These are phyloP conservation scores for Syzygium oleosum DNA, from an alignment of 345 rosid species.

Conservation along the genomic window DNA sequence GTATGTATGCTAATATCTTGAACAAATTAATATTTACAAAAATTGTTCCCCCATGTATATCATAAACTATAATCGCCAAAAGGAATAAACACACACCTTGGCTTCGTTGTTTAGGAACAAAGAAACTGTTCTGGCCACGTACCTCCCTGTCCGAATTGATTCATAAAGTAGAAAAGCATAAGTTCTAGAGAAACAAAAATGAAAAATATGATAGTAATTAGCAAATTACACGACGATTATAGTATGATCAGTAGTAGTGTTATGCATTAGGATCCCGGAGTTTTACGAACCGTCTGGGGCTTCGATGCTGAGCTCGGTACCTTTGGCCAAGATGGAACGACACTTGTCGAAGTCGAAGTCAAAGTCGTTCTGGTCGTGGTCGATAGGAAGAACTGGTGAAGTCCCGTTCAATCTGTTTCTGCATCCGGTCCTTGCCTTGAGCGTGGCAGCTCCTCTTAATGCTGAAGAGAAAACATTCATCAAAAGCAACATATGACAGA, in stretches of 20 bases:
- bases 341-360: slow-evolving; percentile 55
- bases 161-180: neutral
- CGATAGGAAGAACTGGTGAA: slow-evolving; percentile 60
- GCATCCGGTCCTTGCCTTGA: slow-evolving; percentile 76
- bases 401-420: slow-evolving; percentile 46
- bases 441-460: slow-evolving; percentile 72
- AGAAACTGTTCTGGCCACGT: slow-evolving; percentile 53
- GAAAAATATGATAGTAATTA: neutral
- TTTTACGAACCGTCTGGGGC: slow-evolving; percentile 58
- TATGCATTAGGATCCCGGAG: neutral
- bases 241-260: neutral
- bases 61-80: neutral
- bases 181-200: neutral
- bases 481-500: neutral
- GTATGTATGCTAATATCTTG: no score
- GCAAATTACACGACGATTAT: neutral
- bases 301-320: slow-evolving; percentile 65
- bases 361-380: slow-evolving; percentile 26
- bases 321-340: slow-evolving; percentile 52
- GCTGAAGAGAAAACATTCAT: slow-evolving; percentile 25
- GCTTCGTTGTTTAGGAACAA: slow-evolving; percentile 43
- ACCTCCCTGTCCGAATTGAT: slow-evolving; percentile 46
- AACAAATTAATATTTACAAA: neutral
- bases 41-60: neutral
- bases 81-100: slow-evolving; percentile 29